Evolutionary conservation across 2,329 filamentous ascomycete genomes (phyloP), one percentile per base, ranked within the genome.

Genomic region (Xylariaceae sp.): DNA sequence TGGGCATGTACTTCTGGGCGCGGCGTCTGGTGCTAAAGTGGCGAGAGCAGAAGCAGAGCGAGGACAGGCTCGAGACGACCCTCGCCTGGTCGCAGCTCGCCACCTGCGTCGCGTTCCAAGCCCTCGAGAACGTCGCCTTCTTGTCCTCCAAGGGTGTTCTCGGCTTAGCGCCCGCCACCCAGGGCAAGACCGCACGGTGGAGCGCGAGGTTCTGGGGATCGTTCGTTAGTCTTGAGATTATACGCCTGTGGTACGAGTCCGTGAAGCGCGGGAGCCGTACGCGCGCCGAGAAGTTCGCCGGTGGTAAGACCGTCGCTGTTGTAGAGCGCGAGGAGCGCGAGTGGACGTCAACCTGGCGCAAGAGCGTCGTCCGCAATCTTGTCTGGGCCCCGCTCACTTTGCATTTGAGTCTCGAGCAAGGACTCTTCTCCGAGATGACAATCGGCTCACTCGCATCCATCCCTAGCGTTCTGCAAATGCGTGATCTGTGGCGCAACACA

Each of bases 41-140:
- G 14, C 66, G 74, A 51, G 46, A 74, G 67, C 37, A 74, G 68
- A 33, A 68, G 17, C 44, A 34, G n/a, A 50, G 60, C 60, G 76
- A 44, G 11, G 41, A 75, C 80, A 61, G 79, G 75, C 63, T 80
- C 56, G 79, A 79, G 60, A 71, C 70, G 7, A 63, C 72, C 29
- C 76, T 96, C 41, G 84, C 85, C 19, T 88, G 86, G 73, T 77
- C 83, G 6, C 90, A 95, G 73, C 84, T 96, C 17, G 62, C 81
- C 9, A 80, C 85, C 9, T 89, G 90, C 72, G 75, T 89, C 8
- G 71, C 78, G 8, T 96, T 90, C 78, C 92, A 97, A 75, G 76
- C 84, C 1, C 80, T 94, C 36, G 95, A 99, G 79, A 97, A 96
- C 75, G 82, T 83, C 34, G 89, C 89, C 14, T 96, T 89, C 77